A percentile compares a stretch with the other conserved stretches of the same genome.
Conservation (phyloP, 2,329 filamentous ascomycete genomes). For the Exophiala alcalophila region DNA sequence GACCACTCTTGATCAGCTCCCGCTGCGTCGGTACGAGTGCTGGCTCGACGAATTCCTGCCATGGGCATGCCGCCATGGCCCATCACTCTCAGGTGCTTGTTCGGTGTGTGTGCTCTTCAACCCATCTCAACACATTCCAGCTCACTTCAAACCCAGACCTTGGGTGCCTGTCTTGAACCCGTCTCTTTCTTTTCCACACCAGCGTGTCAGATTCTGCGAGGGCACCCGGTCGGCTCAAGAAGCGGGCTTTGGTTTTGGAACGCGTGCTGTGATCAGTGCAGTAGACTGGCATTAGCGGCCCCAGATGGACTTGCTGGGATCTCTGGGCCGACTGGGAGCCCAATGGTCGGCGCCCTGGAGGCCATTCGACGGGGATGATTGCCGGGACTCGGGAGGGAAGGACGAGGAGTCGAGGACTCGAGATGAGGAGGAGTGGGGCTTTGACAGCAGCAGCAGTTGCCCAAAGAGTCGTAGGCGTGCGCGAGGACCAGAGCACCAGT, state of each 20-base stretch:
- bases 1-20: not conserved
- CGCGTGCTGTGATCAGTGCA: conserved; percentile 4
- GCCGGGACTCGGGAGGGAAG: no score
- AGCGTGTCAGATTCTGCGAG: no score
- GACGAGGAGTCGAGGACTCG: not conserved
- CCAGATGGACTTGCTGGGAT: not conserved
- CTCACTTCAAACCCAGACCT: not conserved
- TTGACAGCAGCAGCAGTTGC: no score
- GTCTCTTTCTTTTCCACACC: not conserved
- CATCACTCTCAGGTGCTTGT: no score
- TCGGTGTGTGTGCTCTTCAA: no score
- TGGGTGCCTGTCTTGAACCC: not conserved
- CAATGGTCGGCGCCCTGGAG: not conserved
- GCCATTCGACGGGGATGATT: conserved; percentile 16
- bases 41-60: no score
- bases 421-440: no score
- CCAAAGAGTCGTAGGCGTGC: conserved; percentile 1
- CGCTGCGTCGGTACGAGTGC: no score
- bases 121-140: no score
- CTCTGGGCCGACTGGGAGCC: no score
- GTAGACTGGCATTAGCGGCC: conserved; percentile 16
- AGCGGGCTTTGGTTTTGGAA: conserved; percentile 8
- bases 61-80: no score
- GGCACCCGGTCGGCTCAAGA: not conserved
- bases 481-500: conserved; percentile 15